Percentiles rank a stretch among this genome's conserved stretches.
Evolutionary conservation across 192 early-diverging fungal genomes (phyloP).

Genomic region (Coemansia erecta): DNA sequence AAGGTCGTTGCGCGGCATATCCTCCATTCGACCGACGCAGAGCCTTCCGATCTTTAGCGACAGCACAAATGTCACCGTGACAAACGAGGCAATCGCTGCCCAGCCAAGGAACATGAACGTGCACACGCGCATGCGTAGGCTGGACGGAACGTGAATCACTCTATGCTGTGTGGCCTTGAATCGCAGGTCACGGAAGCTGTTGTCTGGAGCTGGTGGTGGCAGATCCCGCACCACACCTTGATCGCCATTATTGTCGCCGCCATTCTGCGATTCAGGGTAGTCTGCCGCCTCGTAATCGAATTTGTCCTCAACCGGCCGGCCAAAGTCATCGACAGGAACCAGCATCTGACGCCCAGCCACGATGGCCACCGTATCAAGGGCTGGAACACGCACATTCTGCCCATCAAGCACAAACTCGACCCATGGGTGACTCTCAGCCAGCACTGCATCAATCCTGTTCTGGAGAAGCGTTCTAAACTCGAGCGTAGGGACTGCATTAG

Average conservation of each 20-base stretch:
- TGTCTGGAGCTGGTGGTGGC: slow-evolving; percentile 33
- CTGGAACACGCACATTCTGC: slow-evolving; percentile 77
- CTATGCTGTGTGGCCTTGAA: slow-evolving; percentile 60
- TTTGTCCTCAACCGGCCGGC: slow-evolving; percentile 53
- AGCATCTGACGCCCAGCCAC: slow-evolving; percentile 78
- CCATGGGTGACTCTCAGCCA: slow-evolving; percentile 42
- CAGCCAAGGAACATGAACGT: slow-evolving; percentile 31
- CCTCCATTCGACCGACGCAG: slow-evolving; percentile 16
- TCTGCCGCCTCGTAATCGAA: slow-evolving; percentile 64
- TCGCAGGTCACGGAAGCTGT: slow-evolving; percentile 56
- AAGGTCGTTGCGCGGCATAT: slow-evolving; percentile 68
- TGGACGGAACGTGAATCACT: slow-evolving; percentile 78
- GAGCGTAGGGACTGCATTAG: slow-evolving; percentile 16
- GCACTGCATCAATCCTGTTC: slow-evolving; percentile 35
- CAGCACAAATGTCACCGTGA: slow-evolving; percentile 52
- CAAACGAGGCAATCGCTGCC: slow-evolving; percentile 31
- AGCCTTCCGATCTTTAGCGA: slow-evolving; percentile 54
- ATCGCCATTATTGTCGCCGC: slow-evolving; percentile 6
- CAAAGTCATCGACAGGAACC: slow-evolving; percentile 66
- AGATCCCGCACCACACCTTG: slow-evolving; percentile 14
- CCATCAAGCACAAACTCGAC: slow-evolving; percentile 64
- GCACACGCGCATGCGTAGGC: slow-evolving; percentile 14
- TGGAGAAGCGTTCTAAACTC: slow-evolving; percentile 33
- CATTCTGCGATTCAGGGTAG: slow-evolving; percentile 42
- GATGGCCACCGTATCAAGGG: slow-evolving; percentile 78